Conservation (phyloP, 2,329 filamentous ascomycete genomes). For the Sclerotinia sclerotiorum region DNA sequence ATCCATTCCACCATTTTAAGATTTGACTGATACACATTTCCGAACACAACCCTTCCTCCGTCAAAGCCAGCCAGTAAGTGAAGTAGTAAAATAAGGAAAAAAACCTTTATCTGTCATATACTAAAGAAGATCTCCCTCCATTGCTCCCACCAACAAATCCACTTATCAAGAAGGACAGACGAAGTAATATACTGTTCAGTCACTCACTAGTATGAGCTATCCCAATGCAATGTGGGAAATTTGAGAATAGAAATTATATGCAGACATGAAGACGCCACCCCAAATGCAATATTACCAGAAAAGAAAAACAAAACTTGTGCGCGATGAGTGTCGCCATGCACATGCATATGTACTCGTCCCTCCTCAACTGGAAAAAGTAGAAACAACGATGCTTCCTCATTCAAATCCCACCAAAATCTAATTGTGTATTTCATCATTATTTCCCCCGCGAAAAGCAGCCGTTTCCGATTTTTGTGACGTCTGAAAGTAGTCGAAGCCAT, state of each 20-base stretch:
- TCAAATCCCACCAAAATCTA: slow-evolving; percentile 36
- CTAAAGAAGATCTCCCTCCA: slow-evolving; percentile 25
- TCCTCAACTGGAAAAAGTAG: slow-evolving; percentile 29
- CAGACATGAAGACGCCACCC: slow-evolving; percentile 37
- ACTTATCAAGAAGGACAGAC: slow-evolving; percentile 22
- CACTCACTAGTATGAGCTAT: slow-evolving; percentile 19
- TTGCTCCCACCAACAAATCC: slow-evolving; percentile 23
- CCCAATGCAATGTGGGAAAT: slow-evolving; percentile 18
- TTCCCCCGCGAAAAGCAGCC: slow-evolving; percentile 28
- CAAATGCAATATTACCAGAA: slow-evolving; percentile 41
- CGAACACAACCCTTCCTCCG: slow-evolving; percentile 19
- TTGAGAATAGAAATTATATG: slow-evolving; percentile 38
- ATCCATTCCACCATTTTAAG: slow-evolving; percentile 15
- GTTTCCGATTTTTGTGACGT: slow-evolving; percentile 28
- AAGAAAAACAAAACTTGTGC: slow-evolving; percentile 34
- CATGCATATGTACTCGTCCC: slow-evolving; percentile 36
- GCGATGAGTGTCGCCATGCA: slow-evolving; percentile 25
- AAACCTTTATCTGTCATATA: slow-evolving; percentile 28
- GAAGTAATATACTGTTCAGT: slow-evolving; percentile 25
- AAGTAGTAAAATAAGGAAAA: slow-evolving; percentile 20
- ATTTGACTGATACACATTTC: slow-evolving; percentile 35
- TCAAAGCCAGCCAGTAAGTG: slow-evolving; percentile 12
- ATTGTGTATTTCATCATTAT: slow-evolving; percentile 39
- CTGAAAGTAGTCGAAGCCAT: slow-evolving; percentile 24
- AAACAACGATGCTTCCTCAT: slow-evolving; percentile 29